Evolutionary conservation across 2,329 filamentous ascomycete genomes (phyloP), one percentile per base, ranked within the genome.

Genomic region (Akanthomyces uredinophilus): DNA sequence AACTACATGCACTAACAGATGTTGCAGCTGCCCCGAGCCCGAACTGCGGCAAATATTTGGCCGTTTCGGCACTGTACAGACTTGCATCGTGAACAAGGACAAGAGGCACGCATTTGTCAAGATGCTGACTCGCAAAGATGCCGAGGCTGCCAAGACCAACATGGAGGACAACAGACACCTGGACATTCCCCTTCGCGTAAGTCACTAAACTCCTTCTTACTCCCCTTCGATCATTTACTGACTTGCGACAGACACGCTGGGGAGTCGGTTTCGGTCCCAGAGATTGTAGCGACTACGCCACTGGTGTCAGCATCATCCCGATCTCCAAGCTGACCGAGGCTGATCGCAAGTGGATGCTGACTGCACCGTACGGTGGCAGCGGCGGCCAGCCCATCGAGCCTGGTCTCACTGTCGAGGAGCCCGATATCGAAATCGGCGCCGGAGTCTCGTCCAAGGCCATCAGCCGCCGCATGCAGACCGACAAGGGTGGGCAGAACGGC

Each of bases 61-160:
- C 70, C 87, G 87, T 51, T 96, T 88, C 71, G 95, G 95, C 63
- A 81, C 87, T 59, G 95, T 99, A 4, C 95, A 99, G 75, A 97
- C 94, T 1, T 98, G 94, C 76, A 99, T 99, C 67, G 93, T 97
- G 67, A 98, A 99, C 78, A 90, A 92, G 70, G 95, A 99, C 71
- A 99, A 98, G 78, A 90, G 95, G 20, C 95, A 99, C 75, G 95
- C 95, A 6, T 99, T 99, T 73, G 94, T 99, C 70, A 99, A 99
- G 78, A 99, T 99, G 95, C 85, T 95, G 67, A 95, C 86, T 66
- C 91, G 96, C 43, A 83, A 86, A 65, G 92, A 96, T 74, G 94
- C 95, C 16, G 83, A 96, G 63, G 80, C 75, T 65, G 95, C 95
- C 56, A 96, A 96, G 73, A 85, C 89, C 43, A 91, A 87, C 57